A percentile compares a stretch with the other conserved stretches of the same genome.
These are phyloP conservation scores for Lasiodiplodia gonubiensis DNA, from an alignment of 2,329 filamentous ascomycete species.

Conservation along the genomic window DNA sequence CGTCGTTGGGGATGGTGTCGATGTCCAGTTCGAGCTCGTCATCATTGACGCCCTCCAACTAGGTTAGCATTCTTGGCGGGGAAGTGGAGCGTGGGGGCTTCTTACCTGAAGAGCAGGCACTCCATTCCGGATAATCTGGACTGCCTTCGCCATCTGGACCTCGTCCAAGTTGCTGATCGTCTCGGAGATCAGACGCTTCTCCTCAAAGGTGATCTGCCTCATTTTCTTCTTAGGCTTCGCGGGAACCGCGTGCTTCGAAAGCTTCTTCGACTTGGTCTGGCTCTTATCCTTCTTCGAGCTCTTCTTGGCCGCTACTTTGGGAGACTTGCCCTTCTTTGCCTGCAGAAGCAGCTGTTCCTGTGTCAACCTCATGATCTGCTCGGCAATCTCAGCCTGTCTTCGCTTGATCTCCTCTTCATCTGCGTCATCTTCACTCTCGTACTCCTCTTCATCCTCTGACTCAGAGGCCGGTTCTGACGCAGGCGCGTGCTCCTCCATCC, in stretches of 20 bases:
- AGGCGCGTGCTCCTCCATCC: conserved; percentile 76
- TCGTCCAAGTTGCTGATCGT: conserved; percentile 82
- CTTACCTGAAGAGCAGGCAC: conserved; percentile 71
- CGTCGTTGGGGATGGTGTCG: conserved; percentile 61
- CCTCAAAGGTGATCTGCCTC: conserved; percentile 73
- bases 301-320: conserved; percentile 54
- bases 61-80: not conserved
- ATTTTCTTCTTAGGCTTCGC: conserved; percentile 60
- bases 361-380: conserved; percentile 34
- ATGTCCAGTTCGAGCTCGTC: conserved; percentile 71
- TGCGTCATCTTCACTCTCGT: conserved; percentile 71
- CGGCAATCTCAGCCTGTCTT: conserved; percentile 70
- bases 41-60: conserved; percentile 53
- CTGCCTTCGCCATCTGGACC: conserved; percentile 76
- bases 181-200: conserved; percentile 90
- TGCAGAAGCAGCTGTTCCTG: conserved; percentile 28
- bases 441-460: conserved; percentile 70
- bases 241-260: conserved; percentile 37
- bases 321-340: conserved; percentile 60
- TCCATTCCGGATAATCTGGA: conserved; percentile 88
- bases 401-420: conserved; percentile 55
- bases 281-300: conserved; percentile 48
- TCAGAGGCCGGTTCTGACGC: conserved; percentile 69
- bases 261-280: conserved; percentile 36
- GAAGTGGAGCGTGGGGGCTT: conserved; percentile 9